Conservation (phyloP, 106 monocot genomes). For the Chionographis japonica region DNA sequence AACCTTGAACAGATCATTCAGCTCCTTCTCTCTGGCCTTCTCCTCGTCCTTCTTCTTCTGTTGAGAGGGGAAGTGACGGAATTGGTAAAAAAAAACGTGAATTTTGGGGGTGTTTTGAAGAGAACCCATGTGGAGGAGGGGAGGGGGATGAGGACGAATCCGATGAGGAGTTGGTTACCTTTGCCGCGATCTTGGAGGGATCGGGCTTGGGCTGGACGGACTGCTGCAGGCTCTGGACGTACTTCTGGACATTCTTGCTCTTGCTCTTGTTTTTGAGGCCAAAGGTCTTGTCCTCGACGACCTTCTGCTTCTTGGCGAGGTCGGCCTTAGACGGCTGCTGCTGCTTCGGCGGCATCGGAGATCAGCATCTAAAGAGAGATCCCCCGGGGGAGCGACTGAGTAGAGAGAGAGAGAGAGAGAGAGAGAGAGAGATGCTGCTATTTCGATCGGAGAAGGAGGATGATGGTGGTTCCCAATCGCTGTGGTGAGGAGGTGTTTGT, state of each 20-base stretch:
- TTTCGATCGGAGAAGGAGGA: no score
- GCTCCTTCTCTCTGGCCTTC: constrained; percentile 91
- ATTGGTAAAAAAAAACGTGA: constrained; percentile 1
- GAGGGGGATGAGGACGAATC: not conserved
- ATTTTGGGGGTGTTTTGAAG: no score
- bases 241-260: constrained; percentile 97
- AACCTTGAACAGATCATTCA: constrained; percentile 91
- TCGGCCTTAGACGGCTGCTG: constrained; percentile 72
- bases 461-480: no score
- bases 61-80: not conserved
- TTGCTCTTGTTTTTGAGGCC: constrained; percentile 99
- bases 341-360: constrained; percentile 1
- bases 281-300: constrained; percentile 98
- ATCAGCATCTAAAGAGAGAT: not conserved
- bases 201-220: constrained; percentile 75
- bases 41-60: constrained; percentile 99
- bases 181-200: constrained; percentile 74
- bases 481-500: no score
- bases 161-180: constrained; percentile 24
- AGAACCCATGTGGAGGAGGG: not conserved
- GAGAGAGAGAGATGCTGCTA: no score
- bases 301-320: constrained; percentile 96
- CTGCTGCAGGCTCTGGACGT: constrained; percentile 87
- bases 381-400: no score
- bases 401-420: no score